Evolutionary conservation across 106 monocot genomes (phyloP), one percentile per base, ranked within the genome.

Genomic region (Hemerocallis citrina): DNA sequence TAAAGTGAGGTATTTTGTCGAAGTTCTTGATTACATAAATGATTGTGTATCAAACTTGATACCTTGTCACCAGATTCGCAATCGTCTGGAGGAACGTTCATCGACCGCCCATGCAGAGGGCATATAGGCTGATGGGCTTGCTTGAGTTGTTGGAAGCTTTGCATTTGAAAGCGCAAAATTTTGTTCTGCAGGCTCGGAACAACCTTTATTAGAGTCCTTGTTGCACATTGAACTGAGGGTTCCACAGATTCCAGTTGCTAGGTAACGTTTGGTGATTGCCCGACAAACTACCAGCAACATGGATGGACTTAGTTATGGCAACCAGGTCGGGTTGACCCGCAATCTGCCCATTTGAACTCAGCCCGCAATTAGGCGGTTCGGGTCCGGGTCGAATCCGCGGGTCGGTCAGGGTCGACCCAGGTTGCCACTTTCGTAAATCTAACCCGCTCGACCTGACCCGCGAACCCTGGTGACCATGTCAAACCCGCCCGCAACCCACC

Each of bases 81-180:
- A 47, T 95, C 11, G 90, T 73, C 68, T 86, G 94, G 34, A 95
- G 83, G 72, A 89, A 83, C n/a, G n/a, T 30, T 95, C 94, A 33
- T 95, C 89, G 0, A 84, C 87, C n/a, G 90, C 73, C 86, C 90
- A 96, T n/a, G 71, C 56, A 5, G 83, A 60, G 7, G 70, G 51
- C 15, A 28, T 11, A 12, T 55, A 43, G 0, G 68, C 20, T 6
- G 68, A 49, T 1, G 81, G 38, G 14, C 65, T 21, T 29, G 60
- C 68, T 38, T 68, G 58, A 27, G 68, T 34, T 2, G 52, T 11
- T 5, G 74, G 9, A 29, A 35, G 16, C 48, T 60, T 67, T 2
- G 64, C 32, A 7, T 41, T 43, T 3, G 33, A 15, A 1, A 28
- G 17, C 10, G 38, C n/a, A 2, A 73, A 57, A 15, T 62, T 62